Conservation (phyloP, 768 basidiomycete species). For the Lentinula sp. region DNA sequence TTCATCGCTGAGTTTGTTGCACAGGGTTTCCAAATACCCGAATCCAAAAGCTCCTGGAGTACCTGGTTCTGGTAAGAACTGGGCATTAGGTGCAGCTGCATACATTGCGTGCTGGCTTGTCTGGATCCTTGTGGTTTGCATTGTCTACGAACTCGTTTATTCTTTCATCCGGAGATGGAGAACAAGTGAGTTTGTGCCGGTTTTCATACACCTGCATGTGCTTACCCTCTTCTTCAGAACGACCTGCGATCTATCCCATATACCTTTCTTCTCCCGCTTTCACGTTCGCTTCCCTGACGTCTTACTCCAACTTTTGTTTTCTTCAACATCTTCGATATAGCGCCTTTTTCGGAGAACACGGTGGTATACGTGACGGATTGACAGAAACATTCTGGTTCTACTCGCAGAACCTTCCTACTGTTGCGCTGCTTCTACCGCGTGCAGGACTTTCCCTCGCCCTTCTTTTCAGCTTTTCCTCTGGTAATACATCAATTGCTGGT, state of each 20-base stretch:
- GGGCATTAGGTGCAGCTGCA: slow-evolving; percentile 78
- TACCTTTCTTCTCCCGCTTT: slow-evolving; percentile 78
- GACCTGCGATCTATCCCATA: slow-evolving; percentile 76
- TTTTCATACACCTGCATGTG: slow-evolving; percentile 17
- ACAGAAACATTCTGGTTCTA: slow-evolving; percentile 85
- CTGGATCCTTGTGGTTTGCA: slow-evolving; percentile 66
- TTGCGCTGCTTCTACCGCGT: slow-evolving; percentile 77
- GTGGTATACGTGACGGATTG: slow-evolving; percentile 47
- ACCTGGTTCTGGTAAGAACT: slow-evolving; percentile 67
- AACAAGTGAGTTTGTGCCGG: slow-evolving; percentile 51
- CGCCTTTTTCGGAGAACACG: slow-evolving; percentile 52
- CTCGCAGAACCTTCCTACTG: slow-evolving; percentile 80
- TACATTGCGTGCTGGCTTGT: slow-evolving; percentile 78
- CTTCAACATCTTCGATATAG: slow-evolving; percentile 71
- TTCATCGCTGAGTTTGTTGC: slow-evolving; percentile 3
- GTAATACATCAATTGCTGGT: slow-evolving; percentile 38
- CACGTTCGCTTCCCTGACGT: slow-evolving; percentile 69
- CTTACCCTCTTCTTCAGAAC: slow-evolving; percentile 42
- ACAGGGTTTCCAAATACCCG: slow-evolving; percentile 70
- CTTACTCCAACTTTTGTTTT: slow-evolving; percentile 82
- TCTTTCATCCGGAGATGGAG: slow-evolving; percentile 75
- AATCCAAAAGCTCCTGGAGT: slow-evolving; percentile 64
- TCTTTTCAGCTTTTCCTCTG: slow-evolving; percentile 56
- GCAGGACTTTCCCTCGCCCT: slow-evolving; percentile 71
- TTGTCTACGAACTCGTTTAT: slow-evolving; percentile 74